Conservation (phyloP, 768 basidiomycete species). For the Lentinula raphanica region DNA sequence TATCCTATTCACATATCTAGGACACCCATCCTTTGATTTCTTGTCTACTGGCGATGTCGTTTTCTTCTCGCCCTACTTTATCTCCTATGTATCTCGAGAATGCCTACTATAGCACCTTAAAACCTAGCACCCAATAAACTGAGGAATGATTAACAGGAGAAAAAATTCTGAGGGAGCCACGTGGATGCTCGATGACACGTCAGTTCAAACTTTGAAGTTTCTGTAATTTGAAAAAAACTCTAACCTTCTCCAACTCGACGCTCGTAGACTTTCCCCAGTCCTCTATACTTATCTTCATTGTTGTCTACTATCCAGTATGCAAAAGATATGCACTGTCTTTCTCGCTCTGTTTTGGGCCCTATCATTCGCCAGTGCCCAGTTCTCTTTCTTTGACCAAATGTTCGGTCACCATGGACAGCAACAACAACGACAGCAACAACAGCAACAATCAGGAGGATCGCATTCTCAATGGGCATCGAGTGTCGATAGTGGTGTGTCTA, state of each 20-base stretch:
- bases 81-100: too few relatives aligned
- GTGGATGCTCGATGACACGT: constrained; percentile 10
- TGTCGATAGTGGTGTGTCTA: constrained; percentile 52
- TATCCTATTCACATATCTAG: too few relatives aligned
- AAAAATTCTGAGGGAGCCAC: not conserved
- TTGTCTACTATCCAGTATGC: not conserved
- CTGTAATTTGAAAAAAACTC: not conserved
- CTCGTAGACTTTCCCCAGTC: not conserved
- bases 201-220: too few relatives aligned
- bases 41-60: too few relatives aligned
- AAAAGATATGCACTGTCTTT: constrained; percentile 1
- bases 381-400: constrained; percentile 76
- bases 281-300: not conserved
- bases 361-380: constrained; percentile 50
- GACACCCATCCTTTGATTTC: too few relatives aligned
- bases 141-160: not conserved
- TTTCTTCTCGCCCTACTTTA: too few relatives aligned
- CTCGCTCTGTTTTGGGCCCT: constrained; percentile 2
- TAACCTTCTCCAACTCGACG: not conserved
- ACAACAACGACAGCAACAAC: constrained; percentile 38
- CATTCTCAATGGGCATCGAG: constrained; percentile 56
- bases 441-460: constrained; percentile 31
- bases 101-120: too few relatives aligned
- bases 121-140: too few relatives aligned
- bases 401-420: constrained; percentile 66